Conservation (phyloP, 495 filamentous ascomycete species). For the Aspergillus sparsus region DNA sequence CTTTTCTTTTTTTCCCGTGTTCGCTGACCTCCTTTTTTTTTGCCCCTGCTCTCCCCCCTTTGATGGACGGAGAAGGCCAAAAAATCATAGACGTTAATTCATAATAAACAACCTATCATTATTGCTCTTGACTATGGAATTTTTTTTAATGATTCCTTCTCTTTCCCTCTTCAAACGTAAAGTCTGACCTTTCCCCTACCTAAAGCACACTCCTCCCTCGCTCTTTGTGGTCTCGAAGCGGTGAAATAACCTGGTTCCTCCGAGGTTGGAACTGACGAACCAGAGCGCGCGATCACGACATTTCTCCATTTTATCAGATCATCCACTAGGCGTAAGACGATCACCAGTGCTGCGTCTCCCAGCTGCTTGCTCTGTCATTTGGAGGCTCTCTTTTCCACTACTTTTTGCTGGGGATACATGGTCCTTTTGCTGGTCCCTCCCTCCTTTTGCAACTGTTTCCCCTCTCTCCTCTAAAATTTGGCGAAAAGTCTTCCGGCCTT, state of each 20-base stretch:
- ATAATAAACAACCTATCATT: background rate
- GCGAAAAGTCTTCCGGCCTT: conserved; percentile 12
- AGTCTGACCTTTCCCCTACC: background rate
- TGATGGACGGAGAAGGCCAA: background rate
- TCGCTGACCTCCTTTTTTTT: background rate
- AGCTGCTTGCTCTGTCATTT: conserved; percentile 24
- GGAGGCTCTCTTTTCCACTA: conserved; percentile 17
- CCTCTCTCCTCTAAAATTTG: background rate
- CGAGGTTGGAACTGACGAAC: conserved; percentile 30
- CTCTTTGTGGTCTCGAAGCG: conserved; percentile 19
- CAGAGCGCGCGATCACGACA: conserved; percentile 49
- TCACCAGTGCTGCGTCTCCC: conserved; percentile 20
- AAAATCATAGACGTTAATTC: background rate
- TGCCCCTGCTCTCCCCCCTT: background rate
- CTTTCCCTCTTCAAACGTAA: too few species aligned
- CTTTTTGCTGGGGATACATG: conserved; percentile 16
- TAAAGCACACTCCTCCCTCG: background rate
- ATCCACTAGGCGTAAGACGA: conserved; percentile 40
- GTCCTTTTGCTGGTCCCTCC: conserved; percentile 18
- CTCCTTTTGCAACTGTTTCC: conserved; percentile 11
- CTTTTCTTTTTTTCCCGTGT: background rate
- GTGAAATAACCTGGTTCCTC: conserved; percentile 22
- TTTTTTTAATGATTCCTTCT: background rate
- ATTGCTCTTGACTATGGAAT: background rate
- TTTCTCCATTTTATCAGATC: conserved; percentile 55